Base-by-base conservation (phyloP, 768 basidiomycete species). In the Amanita molliuscula region DNA sequence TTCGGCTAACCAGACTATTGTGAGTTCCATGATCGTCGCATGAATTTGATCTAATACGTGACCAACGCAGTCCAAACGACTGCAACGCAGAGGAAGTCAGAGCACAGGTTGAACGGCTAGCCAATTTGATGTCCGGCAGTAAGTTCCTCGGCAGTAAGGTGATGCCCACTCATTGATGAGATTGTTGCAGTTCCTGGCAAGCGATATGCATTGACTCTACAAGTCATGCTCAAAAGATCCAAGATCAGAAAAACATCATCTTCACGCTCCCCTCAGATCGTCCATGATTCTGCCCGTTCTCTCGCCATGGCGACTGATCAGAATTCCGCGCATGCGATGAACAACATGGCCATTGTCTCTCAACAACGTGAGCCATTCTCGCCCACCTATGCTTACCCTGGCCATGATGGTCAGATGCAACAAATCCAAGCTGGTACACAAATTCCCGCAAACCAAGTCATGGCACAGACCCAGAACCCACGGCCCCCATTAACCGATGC, bases 1-100 rank as follows among this genome's bases (percentile, higher is more conserved):
- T 97, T 44, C 83, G 93, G 28, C 71, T 96, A 43, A 81, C 84
- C 33, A 80, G 93, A 21, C 73, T 97, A 35, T 94, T 96, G 88
- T 91, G 61, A 66, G 88, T 67, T 8, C 15, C 26, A 10, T 16
- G 48, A 8, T 5, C 16, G 47, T 29, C 29, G 0, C 42, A 40
- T 18, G 29, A 20, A 7, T 47, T 54, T 55, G 41, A 51, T 46
- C 47, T 18, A 37, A 33, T 33, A 45, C 26, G 40, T 21, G 36
- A 40, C 28, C 15, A 15, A 29, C 51, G n/a, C 55, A 90, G 88
- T 71, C 93, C 93, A 0, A 78, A 81, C 37, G 88, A 93, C 54
- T 87, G 89, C 56, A 77, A 95, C 58, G 74, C 86, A 26, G 67
- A 72, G 18, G 80, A 85, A 51, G 85, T 92, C 42, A 77, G 84